phyloP scores from a whole-genome alignment of 1,284 basidiomycete species.

The Porphyrellus sp. region DNA sequence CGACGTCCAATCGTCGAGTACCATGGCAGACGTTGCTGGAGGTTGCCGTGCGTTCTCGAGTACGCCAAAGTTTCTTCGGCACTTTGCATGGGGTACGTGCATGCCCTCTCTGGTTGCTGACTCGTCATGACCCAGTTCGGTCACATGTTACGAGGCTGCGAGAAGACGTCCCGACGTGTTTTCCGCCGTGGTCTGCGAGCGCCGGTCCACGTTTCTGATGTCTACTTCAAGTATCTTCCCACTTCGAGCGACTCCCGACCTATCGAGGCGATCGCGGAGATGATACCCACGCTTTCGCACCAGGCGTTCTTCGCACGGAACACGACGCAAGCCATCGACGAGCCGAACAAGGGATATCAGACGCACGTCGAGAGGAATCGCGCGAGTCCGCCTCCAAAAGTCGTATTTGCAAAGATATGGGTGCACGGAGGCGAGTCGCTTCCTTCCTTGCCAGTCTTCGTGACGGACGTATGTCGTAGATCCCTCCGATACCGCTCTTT shows the following conservation, averaged over 20 bases:
- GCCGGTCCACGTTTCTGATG: not conserved
- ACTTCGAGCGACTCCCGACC: conserved; percentile 46
- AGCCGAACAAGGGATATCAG: conserved; percentile 55
- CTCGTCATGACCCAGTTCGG: conserved; percentile 36
- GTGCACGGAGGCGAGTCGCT: conserved; percentile 38
- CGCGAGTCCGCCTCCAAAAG: conserved; percentile 51
- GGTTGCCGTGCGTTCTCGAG: conserved; percentile 61
- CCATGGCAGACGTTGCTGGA: conserved; percentile 54
- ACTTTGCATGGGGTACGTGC: conserved; percentile 61
- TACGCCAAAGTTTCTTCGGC: conserved; percentile 47
- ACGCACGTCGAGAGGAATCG: conserved; percentile 50
- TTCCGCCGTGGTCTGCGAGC: conserved; percentile 47
- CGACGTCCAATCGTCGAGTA: conserved; percentile 56
- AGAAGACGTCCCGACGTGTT: conserved; percentile 62
- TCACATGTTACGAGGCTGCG: conserved; percentile 62
- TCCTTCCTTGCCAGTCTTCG: not conserved
- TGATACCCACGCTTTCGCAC: conserved; percentile 55
- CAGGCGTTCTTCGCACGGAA: conserved; percentile 56
- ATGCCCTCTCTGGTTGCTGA: not conserved
- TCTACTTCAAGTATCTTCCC: conserved; percentile 54
- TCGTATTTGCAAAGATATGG: conserved; percentile 53
- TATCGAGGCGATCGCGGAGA: conserved; percentile 39
- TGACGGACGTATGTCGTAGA: conserved; percentile 35
- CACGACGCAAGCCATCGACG: conserved; percentile 45
- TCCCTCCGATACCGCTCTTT: conserved; percentile 59